These are phyloP conservation scores for Rhodotorula toruloides DNA, from an alignment of 768 basidiomycete species.

Conservation along the genomic window DNA sequence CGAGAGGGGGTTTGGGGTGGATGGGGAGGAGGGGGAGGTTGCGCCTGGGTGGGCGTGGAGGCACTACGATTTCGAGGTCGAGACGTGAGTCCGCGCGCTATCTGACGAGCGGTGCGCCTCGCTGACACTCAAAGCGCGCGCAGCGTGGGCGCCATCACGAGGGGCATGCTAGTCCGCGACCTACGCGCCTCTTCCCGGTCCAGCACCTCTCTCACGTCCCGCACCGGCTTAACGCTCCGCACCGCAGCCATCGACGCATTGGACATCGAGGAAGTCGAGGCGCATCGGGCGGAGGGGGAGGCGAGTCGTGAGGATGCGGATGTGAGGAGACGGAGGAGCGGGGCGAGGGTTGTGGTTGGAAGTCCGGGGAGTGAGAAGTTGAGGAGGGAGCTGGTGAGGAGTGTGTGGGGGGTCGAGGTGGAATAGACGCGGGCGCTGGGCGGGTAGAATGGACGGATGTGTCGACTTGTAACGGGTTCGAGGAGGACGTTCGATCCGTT, in stretches of 20 bases:
- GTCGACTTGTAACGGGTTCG: no score
- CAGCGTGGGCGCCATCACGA: constrained; percentile 28
- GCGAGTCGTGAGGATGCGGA: not conserved
- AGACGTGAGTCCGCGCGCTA: constrained; percentile 17
- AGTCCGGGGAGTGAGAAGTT: constrained; percentile 20
- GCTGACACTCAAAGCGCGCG: not conserved
- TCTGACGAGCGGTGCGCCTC: rapidly evolving
- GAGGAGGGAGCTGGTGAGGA: constrained; percentile 8
- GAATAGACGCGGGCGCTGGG: not conserved
- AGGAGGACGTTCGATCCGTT: no score
- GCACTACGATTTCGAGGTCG: constrained; percentile 33
- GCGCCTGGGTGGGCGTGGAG: constrained; percentile 42
- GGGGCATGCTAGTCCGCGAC: constrained; percentile 35
- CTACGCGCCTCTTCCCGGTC: constrained; percentile 2
- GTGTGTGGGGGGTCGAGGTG: constrained; percentile 21
- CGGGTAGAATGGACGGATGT: no score
- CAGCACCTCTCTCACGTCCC: not conserved
- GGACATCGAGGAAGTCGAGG: constrained; percentile 9
- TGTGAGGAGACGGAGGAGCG: not conserved
- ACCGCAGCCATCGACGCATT: constrained; percentile 13
- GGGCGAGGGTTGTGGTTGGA: constrained; percentile 14
- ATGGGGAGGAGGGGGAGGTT: constrained; percentile 30
- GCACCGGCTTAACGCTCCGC: constrained; percentile 19
- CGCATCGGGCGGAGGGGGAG: constrained; percentile 5
- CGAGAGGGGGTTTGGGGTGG: not conserved